A percentile compares a stretch with the other conserved stretches of the same genome.
phyloP scores from a whole-genome alignment of 768 basidiomycete species.

The Termitomyces sp. region DNA sequence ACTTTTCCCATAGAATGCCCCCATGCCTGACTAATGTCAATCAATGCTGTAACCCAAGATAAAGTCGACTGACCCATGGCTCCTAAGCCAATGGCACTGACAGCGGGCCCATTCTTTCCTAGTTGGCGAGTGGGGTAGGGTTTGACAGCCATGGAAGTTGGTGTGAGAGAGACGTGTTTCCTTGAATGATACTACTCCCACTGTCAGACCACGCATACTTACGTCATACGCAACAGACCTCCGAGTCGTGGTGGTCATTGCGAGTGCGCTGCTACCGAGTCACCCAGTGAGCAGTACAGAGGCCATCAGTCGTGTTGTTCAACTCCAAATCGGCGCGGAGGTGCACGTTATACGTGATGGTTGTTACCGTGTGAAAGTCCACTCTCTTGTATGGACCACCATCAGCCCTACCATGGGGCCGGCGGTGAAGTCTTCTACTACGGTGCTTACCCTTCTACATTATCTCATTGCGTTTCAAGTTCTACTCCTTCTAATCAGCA shows the following conservation, averaged over 20 bases:
- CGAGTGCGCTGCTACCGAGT: too few relatives aligned
- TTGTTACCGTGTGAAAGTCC: background rate
- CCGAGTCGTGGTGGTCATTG: too few relatives aligned
- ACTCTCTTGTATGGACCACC: constrained; percentile 11
- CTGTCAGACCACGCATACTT: too few relatives aligned
- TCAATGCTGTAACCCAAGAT: too few relatives aligned
- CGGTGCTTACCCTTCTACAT: background rate
- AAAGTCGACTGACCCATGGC: constrained; percentile 16
- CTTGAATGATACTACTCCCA: too few relatives aligned
- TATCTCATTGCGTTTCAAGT: background rate
- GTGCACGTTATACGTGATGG: background rate
- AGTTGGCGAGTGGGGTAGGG: constrained; percentile 18
- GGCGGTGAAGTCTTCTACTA: constrained; percentile 8
- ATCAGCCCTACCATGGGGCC: constrained; percentile 5
- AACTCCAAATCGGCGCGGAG: too few relatives aligned
- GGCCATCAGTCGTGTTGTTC: too few relatives aligned
- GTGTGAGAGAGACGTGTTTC: background rate
- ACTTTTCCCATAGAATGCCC: constrained; percentile 20
- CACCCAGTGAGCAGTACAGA: too few relatives aligned
- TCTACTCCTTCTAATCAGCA: background rate
- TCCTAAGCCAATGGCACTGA: constrained; percentile 22
- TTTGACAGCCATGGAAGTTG: constrained; percentile 1
- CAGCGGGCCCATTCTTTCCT: constrained; percentile 20
- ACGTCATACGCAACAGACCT: too few relatives aligned
- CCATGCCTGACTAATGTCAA: constrained; percentile 11